Evolutionary conservation across 1,284 basidiomycete genomes (phyloP).

Genomic region (Sporisorium sorghi): DNA sequence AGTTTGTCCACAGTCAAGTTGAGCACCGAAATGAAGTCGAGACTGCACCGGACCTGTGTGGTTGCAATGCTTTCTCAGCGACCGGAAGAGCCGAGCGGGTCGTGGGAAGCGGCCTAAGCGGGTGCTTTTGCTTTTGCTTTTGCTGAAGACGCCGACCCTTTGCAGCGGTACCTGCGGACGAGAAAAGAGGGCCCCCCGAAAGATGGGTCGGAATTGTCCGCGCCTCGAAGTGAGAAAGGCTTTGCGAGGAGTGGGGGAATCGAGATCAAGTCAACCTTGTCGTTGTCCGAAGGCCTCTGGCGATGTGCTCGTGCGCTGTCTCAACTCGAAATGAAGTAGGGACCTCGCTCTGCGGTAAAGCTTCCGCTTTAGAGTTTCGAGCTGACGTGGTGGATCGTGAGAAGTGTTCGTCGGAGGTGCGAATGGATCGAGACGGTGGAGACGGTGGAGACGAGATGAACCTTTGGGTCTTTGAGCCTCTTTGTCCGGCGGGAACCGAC

Average conservation of each 20-base stretch:
- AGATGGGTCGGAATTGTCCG: conserved; percentile 12
- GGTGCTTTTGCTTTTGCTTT: too few species aligned
- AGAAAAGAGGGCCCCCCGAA: background rate
- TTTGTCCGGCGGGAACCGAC: background rate
- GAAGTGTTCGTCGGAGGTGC: conserved; percentile 3
- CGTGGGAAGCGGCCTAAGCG: background rate
- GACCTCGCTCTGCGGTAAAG: background rate
- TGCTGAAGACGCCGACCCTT: conserved; percentile 5
- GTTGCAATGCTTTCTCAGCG: background rate
- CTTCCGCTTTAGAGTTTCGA: background rate
- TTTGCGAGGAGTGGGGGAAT: conserved; percentile 1
- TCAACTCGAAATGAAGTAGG: conserved; percentile 7
- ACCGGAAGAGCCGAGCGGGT: conserved; percentile 11
- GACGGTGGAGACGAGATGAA: conserved; percentile 3
- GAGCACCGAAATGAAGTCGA: conserved; percentile 18
- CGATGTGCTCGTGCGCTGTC: background rate
- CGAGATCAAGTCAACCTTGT: conserved; percentile 8
- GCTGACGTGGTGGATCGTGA: conserved; percentile 6
- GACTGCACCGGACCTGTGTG: background rate
- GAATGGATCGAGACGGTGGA: conserved; percentile 1
- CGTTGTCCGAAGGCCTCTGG: background rate
- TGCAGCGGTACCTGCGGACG: background rate
- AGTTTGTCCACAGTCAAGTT: background rate
- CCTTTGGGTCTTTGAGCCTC: conserved; percentile 1
- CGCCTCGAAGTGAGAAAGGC: background rate